A percentile compares a stretch with the other conserved stretches of the same genome.
Conservation (phyloP, 768 basidiomycete species). For the Kwoniella mangroviensis region DNA sequence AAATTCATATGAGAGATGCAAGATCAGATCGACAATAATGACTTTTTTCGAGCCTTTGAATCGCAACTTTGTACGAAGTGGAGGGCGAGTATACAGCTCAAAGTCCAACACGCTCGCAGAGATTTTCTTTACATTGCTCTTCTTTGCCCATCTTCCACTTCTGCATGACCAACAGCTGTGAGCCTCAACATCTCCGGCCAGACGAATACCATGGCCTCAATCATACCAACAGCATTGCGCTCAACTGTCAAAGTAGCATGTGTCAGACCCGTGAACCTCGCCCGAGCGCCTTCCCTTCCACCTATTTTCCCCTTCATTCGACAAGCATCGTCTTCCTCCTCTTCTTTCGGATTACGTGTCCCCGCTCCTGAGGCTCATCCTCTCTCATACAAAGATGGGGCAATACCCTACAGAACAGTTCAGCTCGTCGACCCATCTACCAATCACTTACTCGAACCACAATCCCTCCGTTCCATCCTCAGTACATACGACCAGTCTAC, state of each 20-base stretch:
- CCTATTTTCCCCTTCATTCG: not conserved
- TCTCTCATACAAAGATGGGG: conserved; percentile 25
- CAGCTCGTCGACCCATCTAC: conserved; percentile 45
- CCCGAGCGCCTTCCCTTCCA: not conserved
- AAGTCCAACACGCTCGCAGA: no score
- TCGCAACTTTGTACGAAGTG: no score
- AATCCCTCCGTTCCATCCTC: conserved; percentile 36
- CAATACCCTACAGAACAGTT: conserved; percentile 48
- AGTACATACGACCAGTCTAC: conserved; percentile 31
- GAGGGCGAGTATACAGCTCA: no score
- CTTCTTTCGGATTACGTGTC: conserved; percentile 17
- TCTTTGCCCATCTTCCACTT: no score
- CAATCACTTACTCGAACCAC: conserved; percentile 37
- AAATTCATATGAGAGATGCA: not conserved
- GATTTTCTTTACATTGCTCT: no score
- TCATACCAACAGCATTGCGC: not conserved
- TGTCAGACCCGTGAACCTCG: not conserved
- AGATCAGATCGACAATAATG: not conserved
- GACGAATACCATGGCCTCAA: not conserved
- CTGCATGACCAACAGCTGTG: no score
- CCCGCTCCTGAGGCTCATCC: conserved; percentile 14
- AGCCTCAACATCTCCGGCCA: no score
- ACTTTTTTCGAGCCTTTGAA: no score
- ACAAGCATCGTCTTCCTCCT: conserved; percentile 15
- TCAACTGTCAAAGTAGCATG: not conserved